Evolutionary conservation across 2,329 filamentous ascomycete species (phyloP).

Genomic region (Aspergillus hiratsukae): DNA sequence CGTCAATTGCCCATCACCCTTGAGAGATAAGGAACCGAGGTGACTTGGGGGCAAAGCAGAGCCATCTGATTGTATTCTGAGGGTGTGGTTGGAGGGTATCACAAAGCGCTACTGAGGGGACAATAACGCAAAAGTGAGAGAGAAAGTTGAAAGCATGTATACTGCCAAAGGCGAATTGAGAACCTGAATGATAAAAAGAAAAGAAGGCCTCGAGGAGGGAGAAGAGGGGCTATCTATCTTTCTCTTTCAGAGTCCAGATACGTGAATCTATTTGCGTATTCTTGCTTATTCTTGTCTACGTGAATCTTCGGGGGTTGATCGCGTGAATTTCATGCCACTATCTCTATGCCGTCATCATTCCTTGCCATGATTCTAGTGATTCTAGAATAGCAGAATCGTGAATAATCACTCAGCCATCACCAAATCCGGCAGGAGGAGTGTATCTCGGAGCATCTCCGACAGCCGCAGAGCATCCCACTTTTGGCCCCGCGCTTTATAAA

Average conservation of each 20-base stretch:
- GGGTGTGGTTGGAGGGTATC: no score
- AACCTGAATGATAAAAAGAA: no score
- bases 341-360: background rate
- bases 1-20: no score
- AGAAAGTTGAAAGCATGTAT: no score
- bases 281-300: background rate
- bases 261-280: background rate
- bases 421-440: background rate
- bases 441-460: background rate
- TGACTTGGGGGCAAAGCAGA: no score
- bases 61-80: no score
- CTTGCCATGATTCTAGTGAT: background rate
- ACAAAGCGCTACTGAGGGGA: no score
- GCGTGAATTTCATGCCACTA: background rate
- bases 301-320: background rate
- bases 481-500: background rate
- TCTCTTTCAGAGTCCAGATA: background rate
- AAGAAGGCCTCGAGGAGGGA: background rate
- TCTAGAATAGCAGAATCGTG: background rate
- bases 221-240: background rate
- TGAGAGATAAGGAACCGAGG: no score
- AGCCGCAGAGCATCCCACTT: background rate
- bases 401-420: background rate
- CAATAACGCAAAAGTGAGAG: no score
- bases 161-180: no score